phyloP scores from a whole-genome alignment of 2,329 filamentous ascomycete genomes.

The Exophiala spinifera region DNA sequence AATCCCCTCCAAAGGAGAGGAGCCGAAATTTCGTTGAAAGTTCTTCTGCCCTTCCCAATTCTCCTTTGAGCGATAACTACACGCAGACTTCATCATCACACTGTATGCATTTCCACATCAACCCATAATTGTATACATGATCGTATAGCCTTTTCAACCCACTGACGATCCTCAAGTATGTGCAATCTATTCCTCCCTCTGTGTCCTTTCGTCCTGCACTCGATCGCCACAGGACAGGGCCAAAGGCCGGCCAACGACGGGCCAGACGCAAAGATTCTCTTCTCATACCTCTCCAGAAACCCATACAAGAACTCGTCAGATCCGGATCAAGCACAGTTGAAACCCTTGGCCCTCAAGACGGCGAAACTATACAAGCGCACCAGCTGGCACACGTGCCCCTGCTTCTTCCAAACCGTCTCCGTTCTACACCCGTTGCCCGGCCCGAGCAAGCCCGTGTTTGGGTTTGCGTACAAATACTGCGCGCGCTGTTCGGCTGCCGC shows the following conservation, averaged over 20 bases:
- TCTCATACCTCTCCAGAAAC: conserved; percentile 14
- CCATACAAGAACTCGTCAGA: conserved; percentile 7
- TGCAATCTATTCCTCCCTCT: conserved; percentile 16
- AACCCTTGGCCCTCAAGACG: conserved; percentile 7
- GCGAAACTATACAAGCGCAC: conserved; percentile 17
- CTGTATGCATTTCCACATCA: too few species aligned
- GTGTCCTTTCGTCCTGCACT: conserved; percentile 18
- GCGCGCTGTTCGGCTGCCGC: conserved; percentile 12
- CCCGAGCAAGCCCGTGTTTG: conserved; percentile 10
- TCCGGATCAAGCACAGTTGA: background rate
- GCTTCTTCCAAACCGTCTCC: conserved; percentile 13
- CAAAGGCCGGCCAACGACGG: background rate
- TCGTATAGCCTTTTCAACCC: background rate
- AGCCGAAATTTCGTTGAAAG: too few species aligned
- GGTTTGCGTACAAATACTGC: conserved; percentile 6
- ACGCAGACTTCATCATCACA: too few species aligned
- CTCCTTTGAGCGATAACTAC: too few species aligned
- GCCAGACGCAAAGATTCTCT: conserved; percentile 16
- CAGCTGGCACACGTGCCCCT: conserved; percentile 19
- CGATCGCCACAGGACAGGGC: conserved; percentile 1
- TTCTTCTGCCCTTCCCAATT: too few species aligned
- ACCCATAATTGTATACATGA: background rate
- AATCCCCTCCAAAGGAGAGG: too few species aligned
- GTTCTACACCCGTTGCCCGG: conserved; percentile 14
- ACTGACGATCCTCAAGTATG: conserved; percentile 10